Percentiles rank a stretch among this genome's conserved stretches.
These are phyloP conservation scores for Penicillium samsonianum DNA, from an alignment of 495 filamentous ascomycete genomes.

Conservation along the genomic window DNA sequence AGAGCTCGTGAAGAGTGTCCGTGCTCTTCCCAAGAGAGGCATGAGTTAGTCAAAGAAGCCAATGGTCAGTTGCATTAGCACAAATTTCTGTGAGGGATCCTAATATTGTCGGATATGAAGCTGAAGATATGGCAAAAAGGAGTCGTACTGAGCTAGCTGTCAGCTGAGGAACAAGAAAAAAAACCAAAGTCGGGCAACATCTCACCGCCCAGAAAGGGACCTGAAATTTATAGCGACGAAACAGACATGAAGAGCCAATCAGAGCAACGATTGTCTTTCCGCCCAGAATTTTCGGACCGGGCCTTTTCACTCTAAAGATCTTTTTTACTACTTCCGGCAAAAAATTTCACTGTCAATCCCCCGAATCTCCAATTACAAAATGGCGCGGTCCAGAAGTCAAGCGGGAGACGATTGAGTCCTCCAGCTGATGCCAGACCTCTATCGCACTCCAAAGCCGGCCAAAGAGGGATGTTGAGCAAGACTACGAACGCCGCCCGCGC, in stretches of 20 bases:
- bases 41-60: neutral
- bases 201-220: constrained; percentile 8
- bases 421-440: constrained; percentile 41
- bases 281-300: constrained; percentile 16
- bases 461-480: constrained; percentile 87
- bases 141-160: neutral
- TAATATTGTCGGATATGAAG: constrained; percentile 6
- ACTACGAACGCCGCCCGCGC: constrained; percentile 79
- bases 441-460: constrained; percentile 38
- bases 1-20: constrained; percentile 66
- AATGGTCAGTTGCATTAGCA: neutral
- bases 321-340: constrained; percentile 7
- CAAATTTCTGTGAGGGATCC: constrained; percentile 10
- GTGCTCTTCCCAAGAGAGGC: constrained; percentile 1
- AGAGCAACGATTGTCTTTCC: neutral
- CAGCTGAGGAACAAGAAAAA: constrained; percentile 1
- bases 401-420: constrained; percentile 45
- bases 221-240: constrained; percentile 9
- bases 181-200: constrained; percentile 9
- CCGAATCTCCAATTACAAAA: constrained; percentile 3
- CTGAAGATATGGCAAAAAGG: neutral
- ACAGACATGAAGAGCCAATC: constrained; percentile 1
- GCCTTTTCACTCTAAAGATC: constrained; percentile 9
- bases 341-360: neutral
- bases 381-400: constrained; percentile 12